Percentiles rank a stretch among this genome's conserved stretches.
Evolutionary conservation across 2,329 filamentous ascomycete genomes (phyloP).

Genomic region (Ceratocystis harringtonii): DNA sequence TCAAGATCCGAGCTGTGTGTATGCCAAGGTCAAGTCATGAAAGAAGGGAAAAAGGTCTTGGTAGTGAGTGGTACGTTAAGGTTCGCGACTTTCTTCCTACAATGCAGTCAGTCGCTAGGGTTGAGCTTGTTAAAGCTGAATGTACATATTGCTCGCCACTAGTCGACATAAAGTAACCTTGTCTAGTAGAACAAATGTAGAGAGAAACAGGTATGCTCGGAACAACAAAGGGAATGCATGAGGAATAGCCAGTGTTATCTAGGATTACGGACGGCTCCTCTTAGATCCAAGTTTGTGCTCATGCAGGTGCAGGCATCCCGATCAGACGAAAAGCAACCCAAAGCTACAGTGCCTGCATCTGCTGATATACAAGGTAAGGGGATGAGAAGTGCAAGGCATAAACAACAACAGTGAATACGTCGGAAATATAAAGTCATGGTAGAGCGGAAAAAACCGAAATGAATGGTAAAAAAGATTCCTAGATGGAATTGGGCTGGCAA

Average conservation of each 20-base stretch:
- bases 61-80: not conserved
- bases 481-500: too few relatives aligned
- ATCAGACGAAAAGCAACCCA: not conserved
- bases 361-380: not conserved
- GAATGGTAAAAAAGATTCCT: not conserved
- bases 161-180: not conserved
- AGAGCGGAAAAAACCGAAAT: not conserved
- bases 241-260: not conserved
- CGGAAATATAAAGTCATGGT: not conserved
- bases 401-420: not conserved
- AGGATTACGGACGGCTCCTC: not conserved
- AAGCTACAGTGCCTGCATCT: not conserved
- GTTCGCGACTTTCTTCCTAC: not conserved
- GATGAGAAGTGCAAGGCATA: not conserved
- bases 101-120: not conserved
- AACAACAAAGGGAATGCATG: not conserved
- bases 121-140: not conserved
- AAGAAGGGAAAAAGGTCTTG: not conserved
- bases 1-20: not conserved
- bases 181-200: not conserved
- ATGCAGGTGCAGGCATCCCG: not conserved
- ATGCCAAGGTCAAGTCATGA: not conserved
- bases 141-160: not conserved
- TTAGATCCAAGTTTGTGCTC: slow-evolving; percentile 3
- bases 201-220: not conserved